Percentiles rank a stretch among this genome's conserved stretches.
phyloP scores from a whole-genome alignment of 495 filamentous ascomycete species.

The Xylaria grammica region DNA sequence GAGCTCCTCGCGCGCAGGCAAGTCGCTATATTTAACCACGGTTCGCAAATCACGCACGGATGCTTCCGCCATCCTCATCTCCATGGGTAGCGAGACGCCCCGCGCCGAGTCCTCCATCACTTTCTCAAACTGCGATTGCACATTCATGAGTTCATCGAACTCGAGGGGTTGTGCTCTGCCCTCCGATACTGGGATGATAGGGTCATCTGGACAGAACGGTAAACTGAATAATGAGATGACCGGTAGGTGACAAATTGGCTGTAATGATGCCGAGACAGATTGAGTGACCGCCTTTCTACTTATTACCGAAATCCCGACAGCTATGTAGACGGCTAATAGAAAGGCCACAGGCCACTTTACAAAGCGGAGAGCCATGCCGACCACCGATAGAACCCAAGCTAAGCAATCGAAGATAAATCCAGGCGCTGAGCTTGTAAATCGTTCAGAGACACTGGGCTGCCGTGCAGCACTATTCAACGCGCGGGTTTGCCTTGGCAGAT shows the following conservation, averaged over 20 bases:
- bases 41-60: conserved; percentile 76
- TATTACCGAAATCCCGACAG: conserved; percentile 53
- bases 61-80: conserved; percentile 73
- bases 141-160: conserved; percentile 69
- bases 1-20: conserved; percentile 60
- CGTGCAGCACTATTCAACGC: neutral
- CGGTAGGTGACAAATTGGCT: conserved; percentile 68
- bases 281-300: conserved; percentile 57
- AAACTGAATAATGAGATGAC: conserved; percentile 61
- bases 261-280: conserved; percentile 56
- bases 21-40: conserved; percentile 56
- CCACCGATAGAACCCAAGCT: conserved; percentile 54
- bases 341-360: conserved; percentile 62
- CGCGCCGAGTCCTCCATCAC: conserved; percentile 65
- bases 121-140: conserved; percentile 69
- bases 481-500: neutral
- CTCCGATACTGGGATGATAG: conserved; percentile 11
- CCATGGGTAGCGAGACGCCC: conserved; percentile 64
- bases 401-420: conserved; percentile 37
- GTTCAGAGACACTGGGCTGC: conserved; percentile 24
- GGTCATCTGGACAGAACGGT: conserved; percentile 59
- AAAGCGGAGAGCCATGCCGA: conserved; percentile 54
- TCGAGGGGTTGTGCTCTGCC: conserved; percentile 48
- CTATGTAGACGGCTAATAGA: conserved; percentile 57
- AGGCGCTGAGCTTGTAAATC: conserved; percentile 32